These are phyloP conservation scores for Podospora fimiseda DNA, from an alignment of 495 filamentous ascomycete species.

Conservation along the genomic window DNA sequence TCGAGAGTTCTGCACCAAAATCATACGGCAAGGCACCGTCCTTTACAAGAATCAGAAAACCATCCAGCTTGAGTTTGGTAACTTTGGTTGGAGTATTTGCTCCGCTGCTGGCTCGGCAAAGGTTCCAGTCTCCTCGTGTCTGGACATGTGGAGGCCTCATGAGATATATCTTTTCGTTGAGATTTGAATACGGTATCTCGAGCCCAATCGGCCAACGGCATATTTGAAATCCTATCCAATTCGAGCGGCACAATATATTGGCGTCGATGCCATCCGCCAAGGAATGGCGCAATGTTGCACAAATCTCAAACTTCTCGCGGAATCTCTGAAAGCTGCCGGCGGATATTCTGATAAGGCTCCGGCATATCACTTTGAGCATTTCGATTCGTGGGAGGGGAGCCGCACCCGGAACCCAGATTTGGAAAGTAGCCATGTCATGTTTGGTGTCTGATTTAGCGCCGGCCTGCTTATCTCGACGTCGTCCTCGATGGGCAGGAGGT, in stretches of 20 bases:
- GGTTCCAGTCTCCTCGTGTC: too few relatives aligned
- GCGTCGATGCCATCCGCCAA: conserved; percentile 3
- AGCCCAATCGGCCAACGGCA: too few relatives aligned
- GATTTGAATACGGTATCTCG: too few relatives aligned
- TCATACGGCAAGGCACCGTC: too few relatives aligned
- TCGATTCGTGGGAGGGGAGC: background rate
- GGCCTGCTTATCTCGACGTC: background rate
- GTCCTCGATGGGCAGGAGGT: background rate
- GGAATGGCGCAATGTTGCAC: conserved; percentile 6
- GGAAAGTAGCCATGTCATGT: background rate
- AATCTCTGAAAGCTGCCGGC: background rate
- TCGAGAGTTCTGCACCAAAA: too few relatives aligned
- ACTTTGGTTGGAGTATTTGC: too few relatives aligned
- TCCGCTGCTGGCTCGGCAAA: too few relatives aligned
- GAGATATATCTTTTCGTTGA: too few relatives aligned
- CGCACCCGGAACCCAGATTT: background rate
- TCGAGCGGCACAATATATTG: too few relatives aligned
- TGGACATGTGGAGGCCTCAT: too few relatives aligned
- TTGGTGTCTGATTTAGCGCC: background rate
- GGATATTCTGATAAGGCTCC: background rate
- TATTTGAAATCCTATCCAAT: background rate
- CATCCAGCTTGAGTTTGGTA: too few relatives aligned
- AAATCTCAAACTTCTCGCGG: background rate
- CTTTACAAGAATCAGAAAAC: too few relatives aligned
- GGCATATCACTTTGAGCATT: background rate